Evolutionary conservation across 2,329 filamentous ascomycete species (phyloP), one percentile per base, ranked within the genome.

Genomic region (Aspergillus caelatus): DNA sequence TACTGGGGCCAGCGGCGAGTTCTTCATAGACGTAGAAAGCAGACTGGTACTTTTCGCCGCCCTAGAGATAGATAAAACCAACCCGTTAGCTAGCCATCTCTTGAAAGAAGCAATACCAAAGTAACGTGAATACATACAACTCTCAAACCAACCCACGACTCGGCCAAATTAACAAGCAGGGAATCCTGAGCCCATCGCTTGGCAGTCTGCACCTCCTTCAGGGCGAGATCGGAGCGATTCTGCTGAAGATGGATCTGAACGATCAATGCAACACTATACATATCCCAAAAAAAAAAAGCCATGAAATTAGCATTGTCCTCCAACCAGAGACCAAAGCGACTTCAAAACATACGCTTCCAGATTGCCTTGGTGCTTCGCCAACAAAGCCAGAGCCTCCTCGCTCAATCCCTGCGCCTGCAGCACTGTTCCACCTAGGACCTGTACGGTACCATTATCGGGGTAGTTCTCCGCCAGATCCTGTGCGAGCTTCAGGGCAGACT

Each of bases 21-120:
- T 99, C 95, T 80, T 98, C 94, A 74, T 93, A 98, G 65, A 98
- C 94, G 83, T 99, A 98, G 80, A 96, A 98, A 21, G 94, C 90
- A 75, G 95, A 92, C 75, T 98, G 95, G 80, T 98, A 98, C 78
- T 93, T 95, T 71, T 97, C 93, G 70, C 94, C 94, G 74, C 94
- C 94, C 91, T 96, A 30, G 1, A 43, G 21, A 46, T 23, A 45
- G 28, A 48, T 11, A 30, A 2, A 50, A 10, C 11, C n/a, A 21
- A 21, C 14, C 10, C 14, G n/a, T 55, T 39, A 55, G 34, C 21
- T 8, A 36, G 7, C 23, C 32, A 36, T 10, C 30, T 26, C 26
- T 26, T 48, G 16, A 28, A 7, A 39, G 4, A 3, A 39, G 11
- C 43, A 12, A 28, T 14, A 23, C 26, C 32, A 43, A 36, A 9